Conservation (phyloP, 106 monocot species). For the Apostasia shenzhenica region DNA sequence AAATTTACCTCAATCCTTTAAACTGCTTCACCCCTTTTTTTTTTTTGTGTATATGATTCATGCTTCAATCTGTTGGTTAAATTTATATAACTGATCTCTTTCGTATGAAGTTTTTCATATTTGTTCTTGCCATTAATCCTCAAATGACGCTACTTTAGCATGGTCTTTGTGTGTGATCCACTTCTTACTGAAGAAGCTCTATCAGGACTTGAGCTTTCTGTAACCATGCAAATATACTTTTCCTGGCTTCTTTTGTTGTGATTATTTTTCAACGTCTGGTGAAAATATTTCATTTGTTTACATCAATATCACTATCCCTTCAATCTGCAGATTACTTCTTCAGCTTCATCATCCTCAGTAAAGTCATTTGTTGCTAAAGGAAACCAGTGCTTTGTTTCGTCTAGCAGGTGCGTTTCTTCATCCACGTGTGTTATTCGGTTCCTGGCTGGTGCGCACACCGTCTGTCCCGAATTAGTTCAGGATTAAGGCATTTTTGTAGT, state of each 20-base stretch:
- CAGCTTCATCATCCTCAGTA: constrained; percentile 37
- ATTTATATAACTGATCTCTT: neutral
- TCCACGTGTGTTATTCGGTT: neutral
- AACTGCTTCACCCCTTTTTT: neutral
- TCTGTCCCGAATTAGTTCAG: neutral
- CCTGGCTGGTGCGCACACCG: neutral
- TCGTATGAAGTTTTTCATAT: too few species aligned
- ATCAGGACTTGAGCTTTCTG: too few species aligned
- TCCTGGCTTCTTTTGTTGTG: neutral
- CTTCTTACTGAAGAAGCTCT: too few species aligned
- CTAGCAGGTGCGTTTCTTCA: constrained; percentile 46
- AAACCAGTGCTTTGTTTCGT: constrained; percentile 60
- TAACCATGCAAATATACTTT: neutral
- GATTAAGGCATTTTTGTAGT: too few species aligned
- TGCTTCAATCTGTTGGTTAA: neutral
- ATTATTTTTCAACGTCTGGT: too few species aligned
- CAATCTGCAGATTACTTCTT: constrained; percentile 43
- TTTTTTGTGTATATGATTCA: neutral
- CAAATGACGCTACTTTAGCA: too few species aligned
- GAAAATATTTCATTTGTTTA: too few species aligned
- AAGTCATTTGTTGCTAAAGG: constrained; percentile 44
- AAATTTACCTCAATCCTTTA: neutral
- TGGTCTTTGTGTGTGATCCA: too few species aligned
- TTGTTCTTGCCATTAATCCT: too few species aligned
- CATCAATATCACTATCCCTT: neutral